Evolutionary conservation across 2,329 filamentous ascomycete species (phyloP).

Genomic region (Bipolaris cookei): DNA sequence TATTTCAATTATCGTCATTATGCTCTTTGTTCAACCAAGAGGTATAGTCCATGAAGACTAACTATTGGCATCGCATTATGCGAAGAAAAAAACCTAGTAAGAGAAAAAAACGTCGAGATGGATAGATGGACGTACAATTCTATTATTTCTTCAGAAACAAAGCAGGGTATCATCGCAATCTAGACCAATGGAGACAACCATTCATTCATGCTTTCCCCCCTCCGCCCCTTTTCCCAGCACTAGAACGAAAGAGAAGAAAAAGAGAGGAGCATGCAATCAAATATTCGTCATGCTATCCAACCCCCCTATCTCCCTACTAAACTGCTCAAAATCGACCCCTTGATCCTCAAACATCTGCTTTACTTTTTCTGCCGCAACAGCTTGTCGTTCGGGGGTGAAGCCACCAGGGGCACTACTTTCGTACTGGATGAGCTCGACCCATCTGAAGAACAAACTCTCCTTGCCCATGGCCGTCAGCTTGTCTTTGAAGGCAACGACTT

Average conservation of each 20-base stretch:
- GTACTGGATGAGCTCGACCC: conserved; percentile 91
- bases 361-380: conserved; percentile 74
- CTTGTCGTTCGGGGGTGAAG: conserved; percentile 76
- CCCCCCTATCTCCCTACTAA: conserved; percentile 74
- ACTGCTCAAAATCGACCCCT: conserved; percentile 79
- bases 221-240: not conserved
- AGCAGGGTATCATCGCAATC: conserved; percentile 3
- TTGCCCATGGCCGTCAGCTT: conserved; percentile 77
- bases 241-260: not conserved
- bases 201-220: not conserved
- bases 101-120: not conserved
- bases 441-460: conserved; percentile 87
- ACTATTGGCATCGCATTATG: not conserved
- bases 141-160: not conserved
- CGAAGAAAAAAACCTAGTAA: not conserved
- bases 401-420: conserved; percentile 80
- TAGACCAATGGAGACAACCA: not conserved
- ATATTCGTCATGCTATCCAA: conserved; percentile 53
- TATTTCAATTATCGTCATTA: no score
- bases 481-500: conserved; percentile 82
- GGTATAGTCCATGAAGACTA: not conserved
- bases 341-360: conserved; percentile 75
- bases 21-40: not conserved
- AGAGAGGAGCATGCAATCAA: not conserved
- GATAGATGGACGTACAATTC: not conserved